Conservation (phyloP, 352 stramenopile genomes). For the Globisporangium apiculatum region DNA sequence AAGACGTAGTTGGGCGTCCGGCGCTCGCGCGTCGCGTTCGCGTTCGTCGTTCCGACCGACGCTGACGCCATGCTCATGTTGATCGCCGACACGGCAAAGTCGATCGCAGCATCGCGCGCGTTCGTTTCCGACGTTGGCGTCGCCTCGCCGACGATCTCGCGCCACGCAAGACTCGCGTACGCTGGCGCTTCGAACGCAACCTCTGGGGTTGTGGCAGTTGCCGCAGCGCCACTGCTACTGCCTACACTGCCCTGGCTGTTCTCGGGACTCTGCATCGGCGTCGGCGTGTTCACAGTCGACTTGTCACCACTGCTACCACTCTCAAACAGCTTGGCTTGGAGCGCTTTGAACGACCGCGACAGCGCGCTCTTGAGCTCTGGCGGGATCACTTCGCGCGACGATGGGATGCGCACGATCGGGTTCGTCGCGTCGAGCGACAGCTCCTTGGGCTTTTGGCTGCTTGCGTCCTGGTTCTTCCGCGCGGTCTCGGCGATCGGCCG, state of each 20-base stretch:
- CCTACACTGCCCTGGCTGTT: conserved; percentile 27
- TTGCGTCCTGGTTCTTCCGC: conserved; percentile 78
- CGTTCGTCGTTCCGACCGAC: conserved; percentile 58
- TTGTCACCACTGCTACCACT: conserved; percentile 25
- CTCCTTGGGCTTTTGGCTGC: conserved; percentile 49
- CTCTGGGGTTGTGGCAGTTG: conserved; percentile 11
- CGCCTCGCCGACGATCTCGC: conserved; percentile 59
- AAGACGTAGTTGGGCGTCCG: conserved; percentile 83
- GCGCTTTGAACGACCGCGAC: conserved; percentile 64
- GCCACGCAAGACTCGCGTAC: conserved; percentile 62
- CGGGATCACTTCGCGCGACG: conserved; percentile 60
- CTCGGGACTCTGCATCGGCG: conserved; percentile 61
- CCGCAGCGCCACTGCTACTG: conserved; percentile 6
- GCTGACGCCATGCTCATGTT: conserved; percentile 80
- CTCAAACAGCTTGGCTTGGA: conserved; percentile 62
- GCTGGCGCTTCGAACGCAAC: conserved; percentile 37
- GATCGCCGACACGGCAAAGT: conserved; percentile 64
- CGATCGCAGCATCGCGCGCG: conserved; percentile 56
- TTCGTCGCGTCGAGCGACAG: conserved; percentile 66
- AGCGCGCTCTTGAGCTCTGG: conserved; percentile 67
- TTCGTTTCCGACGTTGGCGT: conserved; percentile 46
- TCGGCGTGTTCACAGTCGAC: conserved; percentile 26
- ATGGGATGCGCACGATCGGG: conserved; percentile 69
- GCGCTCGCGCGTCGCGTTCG: conserved; percentile 69
- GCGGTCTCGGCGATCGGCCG: conserved; percentile 68